Conservation (phyloP, 2,329 filamentous ascomycete species). For the Verticillium isaacii region DNA sequence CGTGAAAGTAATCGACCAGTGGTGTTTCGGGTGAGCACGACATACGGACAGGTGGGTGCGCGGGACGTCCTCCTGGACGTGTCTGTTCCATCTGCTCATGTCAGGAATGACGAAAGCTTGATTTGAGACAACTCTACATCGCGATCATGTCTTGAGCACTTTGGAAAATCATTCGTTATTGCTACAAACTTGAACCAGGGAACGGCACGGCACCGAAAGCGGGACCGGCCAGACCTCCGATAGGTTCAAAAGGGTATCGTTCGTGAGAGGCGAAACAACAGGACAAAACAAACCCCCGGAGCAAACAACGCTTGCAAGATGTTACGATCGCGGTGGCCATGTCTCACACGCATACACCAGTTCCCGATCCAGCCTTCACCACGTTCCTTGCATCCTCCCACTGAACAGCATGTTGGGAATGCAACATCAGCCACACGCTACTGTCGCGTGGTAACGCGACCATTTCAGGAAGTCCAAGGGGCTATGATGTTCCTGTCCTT, state of each 20-base stretch:
- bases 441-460: not conserved
- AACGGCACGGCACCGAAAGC: not conserved
- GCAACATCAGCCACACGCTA: too few species aligned
- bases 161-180: not conserved
- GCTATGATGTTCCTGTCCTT: slow-evolving; percentile 24
- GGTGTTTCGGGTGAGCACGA: not conserved
- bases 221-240: not conserved
- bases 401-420: too few species aligned
- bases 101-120: not conserved
- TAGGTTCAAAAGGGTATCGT: not conserved
- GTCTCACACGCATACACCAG: not conserved
- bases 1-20: too few species aligned
- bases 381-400: not conserved
- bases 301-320: not conserved
- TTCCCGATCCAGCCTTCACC: not conserved
- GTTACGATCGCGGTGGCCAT: not conserved
- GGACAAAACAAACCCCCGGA: not conserved
- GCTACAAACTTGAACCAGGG: not conserved
- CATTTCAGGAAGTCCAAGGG: slow-evolving; percentile 20
- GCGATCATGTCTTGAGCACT: not conserved
- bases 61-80: too few species aligned
- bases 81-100: not conserved
- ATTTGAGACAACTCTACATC: not conserved
- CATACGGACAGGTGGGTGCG: not conserved
- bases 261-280: not conserved